A percentile compares a stretch with the other conserved stretches of the same genome.
These are phyloP conservation scores for Mycosphaerelloides madeirae DNA, from an alignment of 2,329 filamentous ascomycete species.

Conservation along the genomic window DNA sequence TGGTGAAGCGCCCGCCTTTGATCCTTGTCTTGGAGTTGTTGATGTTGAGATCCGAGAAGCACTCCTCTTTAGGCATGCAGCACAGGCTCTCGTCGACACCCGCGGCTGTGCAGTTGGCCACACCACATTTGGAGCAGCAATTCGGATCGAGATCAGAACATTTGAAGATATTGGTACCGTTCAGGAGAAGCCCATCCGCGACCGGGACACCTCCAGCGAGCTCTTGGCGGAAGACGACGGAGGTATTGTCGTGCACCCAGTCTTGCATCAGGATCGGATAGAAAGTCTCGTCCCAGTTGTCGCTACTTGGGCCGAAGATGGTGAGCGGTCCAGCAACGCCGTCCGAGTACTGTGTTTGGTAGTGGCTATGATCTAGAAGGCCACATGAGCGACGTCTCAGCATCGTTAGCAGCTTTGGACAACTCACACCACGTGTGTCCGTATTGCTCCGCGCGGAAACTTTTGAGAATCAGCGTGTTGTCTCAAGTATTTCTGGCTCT, in stretches of 20 bases:
- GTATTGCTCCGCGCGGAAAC: slow-evolving; percentile 32
- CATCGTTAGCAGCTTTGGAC: slow-evolving; percentile 21
- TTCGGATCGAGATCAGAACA: slow-evolving; percentile 13
- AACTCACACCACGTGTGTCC: slow-evolving; percentile 31
- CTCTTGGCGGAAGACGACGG: slow-evolving; percentile 14
- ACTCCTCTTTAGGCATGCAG: slow-evolving; percentile 14
- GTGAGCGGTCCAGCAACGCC: slow-evolving; percentile 38
- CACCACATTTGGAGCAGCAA: slow-evolving; percentile 12
- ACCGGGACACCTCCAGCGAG: slow-evolving; percentile 31
- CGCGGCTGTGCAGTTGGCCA: slow-evolving; percentile 2
- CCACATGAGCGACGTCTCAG: too few species aligned
- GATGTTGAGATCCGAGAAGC: slow-evolving; percentile 23
- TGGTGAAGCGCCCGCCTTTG: slow-evolving; percentile 8
- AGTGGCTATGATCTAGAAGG: slow-evolving; percentile 36
- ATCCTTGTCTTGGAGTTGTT: slow-evolving; percentile 32
- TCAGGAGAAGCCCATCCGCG: slow-evolving; percentile 13
- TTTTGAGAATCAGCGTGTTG: too few species aligned
- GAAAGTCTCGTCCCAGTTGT: slow-evolving; percentile 35
- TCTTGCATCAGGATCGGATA: slow-evolving; percentile 22
- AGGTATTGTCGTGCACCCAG: slow-evolving; percentile 17
- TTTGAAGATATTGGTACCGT: slow-evolving; percentile 15
- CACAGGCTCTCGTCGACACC: slow-evolving; percentile 11
- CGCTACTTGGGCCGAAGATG: slow-evolving; percentile 36
- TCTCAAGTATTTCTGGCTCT: too few species aligned
- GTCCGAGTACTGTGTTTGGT: slow-evolving; percentile 38